phyloP scores from a whole-genome alignment of 805 yeast genomes.

The Sugiyamaella floridensis region DNA sequence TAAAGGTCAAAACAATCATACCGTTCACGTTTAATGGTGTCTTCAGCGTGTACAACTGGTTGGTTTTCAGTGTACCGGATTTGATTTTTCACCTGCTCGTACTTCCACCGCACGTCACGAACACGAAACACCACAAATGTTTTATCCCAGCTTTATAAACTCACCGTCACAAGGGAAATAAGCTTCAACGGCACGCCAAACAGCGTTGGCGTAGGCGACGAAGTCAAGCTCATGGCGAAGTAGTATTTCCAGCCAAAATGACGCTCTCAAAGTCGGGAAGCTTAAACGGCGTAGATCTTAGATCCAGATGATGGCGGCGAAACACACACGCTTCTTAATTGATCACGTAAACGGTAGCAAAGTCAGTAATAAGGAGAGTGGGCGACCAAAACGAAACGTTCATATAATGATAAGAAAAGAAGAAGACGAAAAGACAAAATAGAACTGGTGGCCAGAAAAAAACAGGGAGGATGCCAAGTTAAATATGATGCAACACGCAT shows the following conservation, averaged over 20 bases:
- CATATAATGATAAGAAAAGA: no score
- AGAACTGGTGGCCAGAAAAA: not conserved
- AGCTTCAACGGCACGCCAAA: slow-evolving; percentile 30
- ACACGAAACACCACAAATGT: no score
- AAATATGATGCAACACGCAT: no score
- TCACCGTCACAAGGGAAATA: slow-evolving; percentile 30
- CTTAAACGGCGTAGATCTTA: not conserved
- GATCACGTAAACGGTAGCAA: not conserved
- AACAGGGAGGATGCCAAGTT: not conserved
- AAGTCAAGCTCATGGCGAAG: slow-evolving; percentile 2
- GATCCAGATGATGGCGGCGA: not conserved
- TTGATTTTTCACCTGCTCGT: no score
- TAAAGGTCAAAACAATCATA: no score
- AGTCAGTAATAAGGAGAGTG: not conserved
- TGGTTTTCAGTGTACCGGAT: no score
- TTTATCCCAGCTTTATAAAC: not conserved
- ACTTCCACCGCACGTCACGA: no score
- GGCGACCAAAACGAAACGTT: no score
- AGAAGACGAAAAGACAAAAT: not conserved
- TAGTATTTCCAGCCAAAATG: not conserved
- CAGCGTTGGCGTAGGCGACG: slow-evolving; percentile 11
- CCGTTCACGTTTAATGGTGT: no score
- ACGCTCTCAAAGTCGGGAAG: no score
- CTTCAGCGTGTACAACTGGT: no score
- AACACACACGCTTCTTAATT: not conserved